Conservation (phyloP, 768 basidiomycete species). For the Leucocoprinus sp. region DNA sequence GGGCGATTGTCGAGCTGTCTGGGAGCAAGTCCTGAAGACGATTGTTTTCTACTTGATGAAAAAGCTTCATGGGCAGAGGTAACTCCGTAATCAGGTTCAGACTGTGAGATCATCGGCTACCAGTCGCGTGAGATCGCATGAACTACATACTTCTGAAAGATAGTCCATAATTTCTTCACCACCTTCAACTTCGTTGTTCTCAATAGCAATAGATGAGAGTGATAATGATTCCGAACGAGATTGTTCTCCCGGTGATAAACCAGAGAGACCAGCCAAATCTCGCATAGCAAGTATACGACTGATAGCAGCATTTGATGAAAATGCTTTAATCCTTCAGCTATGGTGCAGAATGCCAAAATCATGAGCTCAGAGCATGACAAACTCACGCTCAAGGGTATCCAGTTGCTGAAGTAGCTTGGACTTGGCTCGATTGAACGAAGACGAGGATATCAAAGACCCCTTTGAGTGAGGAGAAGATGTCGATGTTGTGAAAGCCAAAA, state of each 20-base stretch:
- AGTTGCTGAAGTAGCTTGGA: slow-evolving; percentile 34
- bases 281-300: slow-evolving; percentile 35
- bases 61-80: too few species aligned
- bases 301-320: slow-evolving; percentile 13
- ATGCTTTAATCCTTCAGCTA: slow-evolving; percentile 2
- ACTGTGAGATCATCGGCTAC: neutral
- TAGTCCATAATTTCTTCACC: neutral
- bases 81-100: neutral
- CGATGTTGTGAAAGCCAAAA: neutral
- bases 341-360: neutral
- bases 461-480: neutral
- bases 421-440: slow-evolving; percentile 12
- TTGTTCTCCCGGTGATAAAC: slow-evolving; percentile 19
- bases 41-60: neutral
- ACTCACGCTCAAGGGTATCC: slow-evolving; percentile 38
- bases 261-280: slow-evolving; percentile 37
- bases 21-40: neutral
- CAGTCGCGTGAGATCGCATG: neutral
- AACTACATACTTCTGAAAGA: neutral
- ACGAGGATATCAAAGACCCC: slow-evolving; percentile 17
- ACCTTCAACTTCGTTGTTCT: neutral
- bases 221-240: neutral
- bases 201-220: neutral
- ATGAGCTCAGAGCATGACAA: neutral
- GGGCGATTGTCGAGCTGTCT: neutral